Conservation (phyloP, 1,139 yeast species). For the Pichiaceae sp. region DNA sequence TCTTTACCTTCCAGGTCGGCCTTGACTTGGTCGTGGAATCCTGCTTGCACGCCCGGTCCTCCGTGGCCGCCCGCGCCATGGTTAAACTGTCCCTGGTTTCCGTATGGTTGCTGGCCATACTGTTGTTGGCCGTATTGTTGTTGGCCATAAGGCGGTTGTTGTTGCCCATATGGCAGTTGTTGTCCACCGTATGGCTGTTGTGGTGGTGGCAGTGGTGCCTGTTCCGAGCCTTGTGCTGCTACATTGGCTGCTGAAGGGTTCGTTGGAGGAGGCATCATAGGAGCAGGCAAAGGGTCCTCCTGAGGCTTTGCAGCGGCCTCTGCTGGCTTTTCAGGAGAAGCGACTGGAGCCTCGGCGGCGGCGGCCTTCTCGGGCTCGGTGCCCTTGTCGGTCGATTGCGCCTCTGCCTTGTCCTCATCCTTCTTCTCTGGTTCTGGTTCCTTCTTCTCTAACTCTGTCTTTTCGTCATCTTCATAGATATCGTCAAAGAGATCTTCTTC, state of each 20-base stretch:
- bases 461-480: conserved; percentile 29
- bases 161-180: not conserved
- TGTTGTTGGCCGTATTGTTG: not conserved
- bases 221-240: not conserved
- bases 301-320: conserved; percentile 2
- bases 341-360: not conserved
- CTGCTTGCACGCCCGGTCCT: not conserved
- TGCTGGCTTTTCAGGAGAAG: conserved; percentile 1
- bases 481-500: conserved; percentile 55
- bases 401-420: conserved; percentile 1
- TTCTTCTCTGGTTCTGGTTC: not conserved
- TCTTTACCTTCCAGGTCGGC: conserved; percentile 31
- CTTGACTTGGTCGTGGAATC: conserved; percentile 17
- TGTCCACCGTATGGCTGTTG: not conserved
- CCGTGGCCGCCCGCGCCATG: not conserved
- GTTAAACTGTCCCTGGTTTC: conserved; percentile 3
- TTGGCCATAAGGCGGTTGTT: not conserved
- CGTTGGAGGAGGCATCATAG: conserved; percentile 4
- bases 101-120: conserved; percentile 14
- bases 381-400: no score
- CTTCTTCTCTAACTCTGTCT: conserved; percentile 6
- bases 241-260: conserved; percentile 8
- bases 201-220: not conserved
- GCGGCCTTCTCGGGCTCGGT: not conserved
- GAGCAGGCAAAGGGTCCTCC: not conserved